These are phyloP conservation scores for Areca catechu DNA, from an alignment of 176 grass and related monocot species.

Conservation along the genomic window DNA sequence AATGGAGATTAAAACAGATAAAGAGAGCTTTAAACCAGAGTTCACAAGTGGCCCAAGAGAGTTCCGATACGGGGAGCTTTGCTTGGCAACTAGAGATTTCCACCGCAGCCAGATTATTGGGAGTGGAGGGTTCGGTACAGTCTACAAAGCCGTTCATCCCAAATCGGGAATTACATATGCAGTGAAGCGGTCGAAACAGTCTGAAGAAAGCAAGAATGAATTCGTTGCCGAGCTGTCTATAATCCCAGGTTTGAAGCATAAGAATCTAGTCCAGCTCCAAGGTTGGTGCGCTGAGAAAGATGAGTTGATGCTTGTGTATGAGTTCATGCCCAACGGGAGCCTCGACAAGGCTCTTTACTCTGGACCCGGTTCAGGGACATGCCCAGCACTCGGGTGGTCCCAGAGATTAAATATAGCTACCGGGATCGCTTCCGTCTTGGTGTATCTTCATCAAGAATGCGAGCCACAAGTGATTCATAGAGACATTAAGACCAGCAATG, in stretches of 20 bases:
- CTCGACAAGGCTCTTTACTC: slow-evolving; percentile 37
- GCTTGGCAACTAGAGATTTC: slow-evolving; percentile 27
- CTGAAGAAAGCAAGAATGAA: slow-evolving; percentile 29
- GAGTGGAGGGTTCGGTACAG: slow-evolving; percentile 32
- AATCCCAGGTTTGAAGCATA: slow-evolving; percentile 36
- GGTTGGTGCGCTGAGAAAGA: slow-evolving; percentile 41
- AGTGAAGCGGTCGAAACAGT: slow-evolving; percentile 38
- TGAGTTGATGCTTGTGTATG: slow-evolving; percentile 44
- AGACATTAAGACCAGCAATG: slow-evolving; percentile 53
- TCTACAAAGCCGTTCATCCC: slow-evolving; percentile 31
- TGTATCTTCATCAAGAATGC: slow-evolving; percentile 38
- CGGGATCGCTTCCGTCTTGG: slow-evolving; percentile 30
- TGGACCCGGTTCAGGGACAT: background rate
- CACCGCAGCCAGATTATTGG: slow-evolving; percentile 35
- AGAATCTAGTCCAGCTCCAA: slow-evolving; percentile 46
- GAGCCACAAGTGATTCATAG: slow-evolving; percentile 47
- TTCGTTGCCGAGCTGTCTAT: slow-evolving; percentile 38
- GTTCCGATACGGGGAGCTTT: slow-evolving; percentile 36
- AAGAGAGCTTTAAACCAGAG: background rate
- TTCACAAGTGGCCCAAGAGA: slow-evolving; percentile 16
- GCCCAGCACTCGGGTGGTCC: slow-evolving; percentile 22
- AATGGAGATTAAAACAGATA: slow-evolving; percentile 1
- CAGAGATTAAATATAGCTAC: slow-evolving; percentile 34
- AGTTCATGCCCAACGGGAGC: slow-evolving; percentile 46
- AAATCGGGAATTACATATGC: slow-evolving; percentile 26